These are phyloP conservation scores for Cetradonia linearis DNA, from an alignment of 495 filamentous ascomycete species.

Conservation along the genomic window DNA sequence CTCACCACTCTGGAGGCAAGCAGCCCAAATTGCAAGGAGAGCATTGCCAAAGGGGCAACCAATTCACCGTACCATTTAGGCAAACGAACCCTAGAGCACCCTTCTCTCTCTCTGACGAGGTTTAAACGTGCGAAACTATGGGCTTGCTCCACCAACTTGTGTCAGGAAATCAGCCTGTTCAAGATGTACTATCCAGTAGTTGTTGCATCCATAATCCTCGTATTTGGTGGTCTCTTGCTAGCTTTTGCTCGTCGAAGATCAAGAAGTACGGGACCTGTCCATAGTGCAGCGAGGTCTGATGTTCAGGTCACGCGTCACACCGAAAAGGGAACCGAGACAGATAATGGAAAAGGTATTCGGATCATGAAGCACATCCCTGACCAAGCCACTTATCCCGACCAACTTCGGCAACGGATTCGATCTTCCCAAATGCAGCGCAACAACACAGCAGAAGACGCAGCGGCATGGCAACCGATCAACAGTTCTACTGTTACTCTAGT, in stretches of 20 bases:
- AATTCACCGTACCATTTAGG: not conserved
- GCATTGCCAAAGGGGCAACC: not conserved
- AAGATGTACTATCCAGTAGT: not conserved
- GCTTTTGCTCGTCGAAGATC: not conserved
- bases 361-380: slow-evolving; percentile 4
- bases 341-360: not conserved
- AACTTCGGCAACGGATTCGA: slow-evolving; percentile 8
- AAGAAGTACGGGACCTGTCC: not conserved
- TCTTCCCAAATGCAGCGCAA: not conserved
- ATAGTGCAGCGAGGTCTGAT: slow-evolving; percentile 5
- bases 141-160: not conserved
- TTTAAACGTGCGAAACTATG: not conserved
- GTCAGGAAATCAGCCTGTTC: not conserved
- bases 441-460: not conserved
- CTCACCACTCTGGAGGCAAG: not conserved
- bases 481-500: slow-evolving; percentile 10
- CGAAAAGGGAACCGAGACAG: slow-evolving; percentile 7
- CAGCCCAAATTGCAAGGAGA: not conserved
- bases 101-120: not conserved
- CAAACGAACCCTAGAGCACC: not conserved
- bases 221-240: not conserved
- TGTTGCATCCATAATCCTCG: not conserved
- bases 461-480: slow-evolving; percentile 5
- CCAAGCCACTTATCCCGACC: not conserved
- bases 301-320: slow-evolving; percentile 4